These are phyloP conservation scores for Pichia sp. DNA, from an alignment of 1,139 yeast genomes.

Conservation along the genomic window DNA sequence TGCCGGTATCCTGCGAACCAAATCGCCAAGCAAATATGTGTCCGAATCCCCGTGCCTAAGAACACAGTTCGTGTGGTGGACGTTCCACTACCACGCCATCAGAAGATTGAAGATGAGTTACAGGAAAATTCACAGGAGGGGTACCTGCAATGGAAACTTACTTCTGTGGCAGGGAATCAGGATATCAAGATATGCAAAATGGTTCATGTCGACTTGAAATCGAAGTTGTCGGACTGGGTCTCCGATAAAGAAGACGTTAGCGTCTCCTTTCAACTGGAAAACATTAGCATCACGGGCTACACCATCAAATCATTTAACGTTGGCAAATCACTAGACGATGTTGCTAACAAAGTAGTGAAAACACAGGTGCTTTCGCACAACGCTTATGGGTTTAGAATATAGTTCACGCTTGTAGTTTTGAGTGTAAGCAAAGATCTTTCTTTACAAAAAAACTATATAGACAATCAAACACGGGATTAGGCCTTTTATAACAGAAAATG, in stretches of 20 bases:
- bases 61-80: neutral
- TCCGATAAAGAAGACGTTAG: neutral
- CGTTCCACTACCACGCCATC: neutral
- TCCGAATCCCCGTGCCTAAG: slow-evolving; percentile 10
- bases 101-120: neutral
- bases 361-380: neutral
- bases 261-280: slow-evolving; percentile 2
- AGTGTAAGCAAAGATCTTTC: neutral
- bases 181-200: neutral
- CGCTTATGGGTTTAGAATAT: neutral
- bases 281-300: neutral
- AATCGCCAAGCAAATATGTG: neutral
- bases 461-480: neutral
- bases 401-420: neutral
- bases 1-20: neutral
- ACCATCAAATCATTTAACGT: slow-evolving; percentile 2
- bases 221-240: slow-evolving; percentile 6
- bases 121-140: neutral
- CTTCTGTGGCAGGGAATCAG: neutral
- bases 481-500: neutral
- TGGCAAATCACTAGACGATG: neutral
- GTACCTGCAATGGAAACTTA: neutral
- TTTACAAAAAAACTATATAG: neutral
- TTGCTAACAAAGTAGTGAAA: neutral
- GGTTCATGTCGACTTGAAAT: neutral